phyloP scores from a whole-genome alignment of 345 rosid genomes.

The Hirschfeldia incana region DNA sequence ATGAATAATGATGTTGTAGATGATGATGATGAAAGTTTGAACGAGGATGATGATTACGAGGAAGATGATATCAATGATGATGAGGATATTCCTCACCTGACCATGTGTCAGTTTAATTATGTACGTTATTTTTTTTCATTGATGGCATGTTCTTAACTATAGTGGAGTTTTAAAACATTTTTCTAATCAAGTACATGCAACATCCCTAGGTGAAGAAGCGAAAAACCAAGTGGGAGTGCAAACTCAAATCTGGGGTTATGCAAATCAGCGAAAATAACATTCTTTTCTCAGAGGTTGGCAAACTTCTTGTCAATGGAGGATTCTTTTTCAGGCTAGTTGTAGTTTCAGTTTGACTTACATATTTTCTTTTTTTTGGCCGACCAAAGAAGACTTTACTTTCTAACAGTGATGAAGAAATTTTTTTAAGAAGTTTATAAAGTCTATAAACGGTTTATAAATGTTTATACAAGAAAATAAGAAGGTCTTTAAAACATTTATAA shows the following conservation, averaged over 20 bases:
- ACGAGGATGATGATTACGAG: conserved; percentile 16
- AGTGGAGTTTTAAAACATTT: not conserved
- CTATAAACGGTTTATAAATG: no score
- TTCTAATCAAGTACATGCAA: not conserved
- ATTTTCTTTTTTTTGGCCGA: conserved; percentile 4
- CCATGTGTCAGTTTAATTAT: conserved; percentile 16
- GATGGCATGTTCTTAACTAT: not conserved
- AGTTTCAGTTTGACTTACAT: not conserved
- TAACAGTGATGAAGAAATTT: not conserved
- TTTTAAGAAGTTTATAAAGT: no score
- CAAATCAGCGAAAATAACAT: conserved; percentile 2
- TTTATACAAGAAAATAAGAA: no score
- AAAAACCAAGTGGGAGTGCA: conserved; percentile 9
- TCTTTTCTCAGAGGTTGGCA: conserved; percentile 8
- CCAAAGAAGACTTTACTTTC: conserved; percentile 21
- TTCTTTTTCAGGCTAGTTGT: not conserved
- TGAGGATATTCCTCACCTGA: not conserved
- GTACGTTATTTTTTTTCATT: not conserved
- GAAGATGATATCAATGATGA: conserved; percentile 7
- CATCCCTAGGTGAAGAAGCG: conserved; percentile 10
- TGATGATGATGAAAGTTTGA: conserved; percentile 24
- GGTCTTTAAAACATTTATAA: no score
- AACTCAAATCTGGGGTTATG: not conserved
- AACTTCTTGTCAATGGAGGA: not conserved
- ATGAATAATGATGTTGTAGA: not conserved